Conservation (phyloP, 192 early-diverging fungal genomes). For the Kickxella alabastrina region DNA sequence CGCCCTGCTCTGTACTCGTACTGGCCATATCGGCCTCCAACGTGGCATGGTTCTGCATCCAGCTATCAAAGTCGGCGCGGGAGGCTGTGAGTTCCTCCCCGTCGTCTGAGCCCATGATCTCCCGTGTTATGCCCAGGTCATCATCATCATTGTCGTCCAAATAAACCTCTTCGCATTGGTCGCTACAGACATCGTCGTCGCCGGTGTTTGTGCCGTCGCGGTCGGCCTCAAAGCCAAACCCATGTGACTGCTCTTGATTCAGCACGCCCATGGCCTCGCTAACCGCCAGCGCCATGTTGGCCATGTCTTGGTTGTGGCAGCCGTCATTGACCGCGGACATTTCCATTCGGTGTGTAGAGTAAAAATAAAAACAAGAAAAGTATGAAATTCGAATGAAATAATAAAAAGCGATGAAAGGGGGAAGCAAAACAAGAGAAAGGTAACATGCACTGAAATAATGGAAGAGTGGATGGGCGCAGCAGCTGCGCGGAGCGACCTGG, state of each 20-base stretch:
- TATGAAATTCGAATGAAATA: neutral
- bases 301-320: neutral
- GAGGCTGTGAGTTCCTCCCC: slow-evolving; percentile 15
- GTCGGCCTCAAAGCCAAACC: neutral
- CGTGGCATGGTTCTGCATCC: slow-evolving; percentile 28
- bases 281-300: slow-evolving; percentile 4
- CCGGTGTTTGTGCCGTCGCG: no score
- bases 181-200: no score
- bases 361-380: neutral
- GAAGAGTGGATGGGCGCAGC: no score
- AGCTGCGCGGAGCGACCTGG: no score
- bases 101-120: slow-evolving; percentile 16
- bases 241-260: neutral
- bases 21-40: slow-evolving; percentile 5
- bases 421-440: no score
- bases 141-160: no score
- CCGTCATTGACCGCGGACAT: neutral
- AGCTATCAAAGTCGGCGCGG: slow-evolving; percentile 31
- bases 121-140: slow-evolving; percentile 16
- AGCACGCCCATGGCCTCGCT: slow-evolving; percentile 8
- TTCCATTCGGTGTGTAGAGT: neutral
- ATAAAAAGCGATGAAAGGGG: no score
- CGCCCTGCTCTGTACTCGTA: no score
- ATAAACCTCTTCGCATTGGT: neutral
- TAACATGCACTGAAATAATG: no score